These are phyloP conservation scores for Basipetospora sp. DNA, from an alignment of 2,329 filamentous ascomycete genomes.

Conservation along the genomic window DNA sequence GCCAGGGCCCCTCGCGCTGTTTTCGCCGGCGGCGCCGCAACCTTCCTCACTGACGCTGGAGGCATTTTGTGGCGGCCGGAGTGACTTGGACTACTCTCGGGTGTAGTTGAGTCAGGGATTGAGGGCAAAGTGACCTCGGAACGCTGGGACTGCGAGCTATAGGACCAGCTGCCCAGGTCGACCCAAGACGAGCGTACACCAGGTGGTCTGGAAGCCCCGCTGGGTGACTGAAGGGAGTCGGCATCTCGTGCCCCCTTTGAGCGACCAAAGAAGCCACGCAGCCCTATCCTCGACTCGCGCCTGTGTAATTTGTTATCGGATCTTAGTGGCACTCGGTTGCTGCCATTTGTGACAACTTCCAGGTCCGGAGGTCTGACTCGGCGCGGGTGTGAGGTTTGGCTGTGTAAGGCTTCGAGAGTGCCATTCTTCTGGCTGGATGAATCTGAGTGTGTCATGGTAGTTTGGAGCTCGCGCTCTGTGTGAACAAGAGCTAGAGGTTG, in stretches of 20 bases:
- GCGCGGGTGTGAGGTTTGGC: conserved; percentile 6
- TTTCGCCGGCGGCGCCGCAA: neutral
- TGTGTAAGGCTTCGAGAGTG: conserved; percentile 2
- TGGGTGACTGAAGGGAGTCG: conserved; percentile 17
- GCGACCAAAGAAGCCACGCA: conserved; percentile 37
- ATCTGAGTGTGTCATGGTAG: conserved; percentile 4
- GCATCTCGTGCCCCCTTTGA: conserved; percentile 23
- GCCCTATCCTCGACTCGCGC: conserved; percentile 37
- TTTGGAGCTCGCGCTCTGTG: too few relatives aligned
- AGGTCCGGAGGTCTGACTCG: conserved; percentile 8
- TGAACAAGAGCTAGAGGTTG: too few relatives aligned
- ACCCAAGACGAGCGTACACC: conserved; percentile 31
- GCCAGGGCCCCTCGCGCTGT: conserved; percentile 15
- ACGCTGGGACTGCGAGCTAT: conserved; percentile 19
- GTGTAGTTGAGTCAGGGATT: conserved; percentile 1
- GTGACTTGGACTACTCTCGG: neutral
- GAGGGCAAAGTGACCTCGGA: conserved; percentile 21
- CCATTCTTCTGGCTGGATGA: neutral
- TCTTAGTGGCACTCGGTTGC: conserved; percentile 28
- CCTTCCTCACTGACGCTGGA: conserved; percentile 7
- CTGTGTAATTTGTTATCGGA: conserved; percentile 24
- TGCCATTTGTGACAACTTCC: conserved; percentile 8
- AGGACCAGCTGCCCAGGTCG: conserved; percentile 30
- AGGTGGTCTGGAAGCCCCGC: conserved; percentile 17
- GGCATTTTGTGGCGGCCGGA: neutral